These are phyloP conservation scores for Dendrocalamus latiflorus DNA, from an alignment of 202 grass and related monocot genomes.

Conservation along the genomic window DNA sequence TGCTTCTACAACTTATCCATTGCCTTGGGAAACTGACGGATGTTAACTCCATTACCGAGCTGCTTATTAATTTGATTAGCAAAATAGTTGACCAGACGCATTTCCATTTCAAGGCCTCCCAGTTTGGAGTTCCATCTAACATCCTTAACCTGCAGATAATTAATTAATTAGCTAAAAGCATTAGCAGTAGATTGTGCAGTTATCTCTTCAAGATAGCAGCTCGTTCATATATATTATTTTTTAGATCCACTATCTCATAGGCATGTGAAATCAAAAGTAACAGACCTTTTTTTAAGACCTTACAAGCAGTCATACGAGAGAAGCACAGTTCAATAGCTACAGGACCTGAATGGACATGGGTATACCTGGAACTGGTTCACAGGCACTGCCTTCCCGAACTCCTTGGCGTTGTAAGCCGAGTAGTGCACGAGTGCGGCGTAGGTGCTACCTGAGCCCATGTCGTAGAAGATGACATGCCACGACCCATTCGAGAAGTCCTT, in stretches of 20 bases:
- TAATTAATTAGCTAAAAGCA: constrained; percentile 17
- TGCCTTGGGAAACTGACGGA: constrained; percentile 81
- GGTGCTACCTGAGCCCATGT: too few relatives aligned
- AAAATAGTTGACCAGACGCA: constrained; percentile 79
- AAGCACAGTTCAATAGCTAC: too few relatives aligned
- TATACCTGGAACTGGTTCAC: too few relatives aligned
- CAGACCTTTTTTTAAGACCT: too few relatives aligned
- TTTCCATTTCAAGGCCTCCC: constrained; percentile 87
- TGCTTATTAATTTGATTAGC: constrained; percentile 87
- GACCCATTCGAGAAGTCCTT: too few relatives aligned
- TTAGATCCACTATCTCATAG: neutral
- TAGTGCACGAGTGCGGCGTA: too few relatives aligned
- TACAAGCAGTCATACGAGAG: too few relatives aligned
- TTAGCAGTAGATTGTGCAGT: constrained; percentile 6
- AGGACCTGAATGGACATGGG: too few relatives aligned
- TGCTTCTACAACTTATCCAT: constrained; percentile 99
- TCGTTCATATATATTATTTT: neutral
- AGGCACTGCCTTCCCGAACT: too few relatives aligned
- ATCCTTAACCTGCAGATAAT: neutral
- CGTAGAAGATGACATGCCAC: too few relatives aligned
- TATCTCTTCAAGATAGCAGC: neutral
- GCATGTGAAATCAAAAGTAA: too few relatives aligned
- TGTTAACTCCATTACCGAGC: constrained; percentile 69
- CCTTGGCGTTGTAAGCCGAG: too few relatives aligned
- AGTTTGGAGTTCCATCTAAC: constrained; percentile 92